Conservation (phyloP, 169 alveolate species). For the Babesia gibsoni region DNA sequence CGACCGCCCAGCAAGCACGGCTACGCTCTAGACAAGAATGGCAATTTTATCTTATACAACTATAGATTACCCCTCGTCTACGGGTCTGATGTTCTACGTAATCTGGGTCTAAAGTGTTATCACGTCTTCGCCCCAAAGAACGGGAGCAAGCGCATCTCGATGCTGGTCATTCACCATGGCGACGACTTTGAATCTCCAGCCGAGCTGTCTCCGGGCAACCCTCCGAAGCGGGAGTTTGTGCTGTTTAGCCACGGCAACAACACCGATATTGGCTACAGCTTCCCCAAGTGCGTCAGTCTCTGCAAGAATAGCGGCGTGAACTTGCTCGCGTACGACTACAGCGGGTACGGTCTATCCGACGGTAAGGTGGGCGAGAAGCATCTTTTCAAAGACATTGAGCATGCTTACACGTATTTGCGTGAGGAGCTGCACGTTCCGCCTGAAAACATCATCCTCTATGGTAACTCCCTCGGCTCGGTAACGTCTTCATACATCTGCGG, state of each 20-base stretch:
- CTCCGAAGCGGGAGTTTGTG: constrained; percentile 58
- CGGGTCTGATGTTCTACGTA: constrained; percentile 20
- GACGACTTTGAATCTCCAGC: constrained; percentile 1
- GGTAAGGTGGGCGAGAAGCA: constrained; percentile 77
- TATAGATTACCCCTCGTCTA: neutral
- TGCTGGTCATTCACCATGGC: constrained; percentile 7
- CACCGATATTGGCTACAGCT: constrained; percentile 85
- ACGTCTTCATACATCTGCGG: constrained; percentile 79
- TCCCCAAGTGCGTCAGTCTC: constrained; percentile 57
- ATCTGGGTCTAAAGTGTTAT: neutral
- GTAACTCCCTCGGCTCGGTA: constrained; percentile 87
- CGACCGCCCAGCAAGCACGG: constrained; percentile 68
- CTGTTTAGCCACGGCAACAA: constrained; percentile 88
- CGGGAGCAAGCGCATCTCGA: constrained; percentile 4
- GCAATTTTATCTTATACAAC: constrained; percentile 27
- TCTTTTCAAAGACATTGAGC: constrained; percentile 68
- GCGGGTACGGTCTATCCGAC: constrained; percentile 87
- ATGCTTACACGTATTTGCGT: constrained; percentile 71
- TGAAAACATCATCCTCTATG: constrained; percentile 75
- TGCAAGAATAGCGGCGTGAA: constrained; percentile 65
- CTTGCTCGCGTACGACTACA: constrained; percentile 85
- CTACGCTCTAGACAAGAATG: constrained; percentile 47
- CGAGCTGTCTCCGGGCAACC: constrained; percentile 8
- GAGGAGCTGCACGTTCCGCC: constrained; percentile 65
- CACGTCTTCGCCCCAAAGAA: neutral